Evolutionary conservation across 2,329 filamentous ascomycete species (phyloP).

Genomic region (Nemania abortiva): DNA sequence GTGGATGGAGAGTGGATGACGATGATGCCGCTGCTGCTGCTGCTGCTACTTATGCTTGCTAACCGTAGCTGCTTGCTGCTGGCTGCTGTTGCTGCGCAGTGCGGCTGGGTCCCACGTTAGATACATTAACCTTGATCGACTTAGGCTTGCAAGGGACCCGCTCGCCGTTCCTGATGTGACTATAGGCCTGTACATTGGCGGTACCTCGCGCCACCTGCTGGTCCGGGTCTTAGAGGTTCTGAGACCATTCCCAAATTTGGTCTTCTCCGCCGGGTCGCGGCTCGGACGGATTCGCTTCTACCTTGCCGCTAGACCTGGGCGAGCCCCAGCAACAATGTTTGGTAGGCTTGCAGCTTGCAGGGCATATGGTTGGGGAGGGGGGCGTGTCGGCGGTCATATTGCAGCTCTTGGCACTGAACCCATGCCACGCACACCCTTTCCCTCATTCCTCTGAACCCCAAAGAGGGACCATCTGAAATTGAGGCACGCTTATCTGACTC

Average conservation of each 20-base stretch:
- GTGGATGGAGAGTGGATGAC: too few relatives aligned
- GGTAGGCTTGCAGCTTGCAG: conserved; percentile 48
- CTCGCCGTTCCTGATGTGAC: conserved; percentile 43
- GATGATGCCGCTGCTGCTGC: too few relatives aligned
- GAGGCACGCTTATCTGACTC: conserved; percentile 51
- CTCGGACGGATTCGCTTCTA: conserved; percentile 52
- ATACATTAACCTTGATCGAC: conserved; percentile 45
- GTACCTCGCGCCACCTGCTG: conserved; percentile 46
- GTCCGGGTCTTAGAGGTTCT: conserved; percentile 44
- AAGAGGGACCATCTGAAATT: conserved; percentile 45
- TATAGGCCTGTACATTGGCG: conserved; percentile 34
- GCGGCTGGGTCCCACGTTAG: conserved; percentile 45
- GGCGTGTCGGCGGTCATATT: conserved; percentile 48
- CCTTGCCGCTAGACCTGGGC: conserved; percentile 50
- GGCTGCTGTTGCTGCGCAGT: conserved; percentile 35
- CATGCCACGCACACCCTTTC: conserved; percentile 43
- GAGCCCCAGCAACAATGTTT: conserved; percentile 48
- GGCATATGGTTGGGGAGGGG: conserved; percentile 43
- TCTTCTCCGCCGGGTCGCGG: conserved; percentile 51
- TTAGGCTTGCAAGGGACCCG: conserved; percentile 42
- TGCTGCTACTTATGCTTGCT: too few relatives aligned
- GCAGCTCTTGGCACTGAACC: conserved; percentile 46
- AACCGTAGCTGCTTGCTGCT: too few relatives aligned
- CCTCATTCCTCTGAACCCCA: conserved; percentile 37
- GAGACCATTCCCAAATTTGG: conserved; percentile 51